Evolutionary conservation across 805 yeast species (phyloP).

Genomic region (Ogataea thermomethanolica): DNA sequence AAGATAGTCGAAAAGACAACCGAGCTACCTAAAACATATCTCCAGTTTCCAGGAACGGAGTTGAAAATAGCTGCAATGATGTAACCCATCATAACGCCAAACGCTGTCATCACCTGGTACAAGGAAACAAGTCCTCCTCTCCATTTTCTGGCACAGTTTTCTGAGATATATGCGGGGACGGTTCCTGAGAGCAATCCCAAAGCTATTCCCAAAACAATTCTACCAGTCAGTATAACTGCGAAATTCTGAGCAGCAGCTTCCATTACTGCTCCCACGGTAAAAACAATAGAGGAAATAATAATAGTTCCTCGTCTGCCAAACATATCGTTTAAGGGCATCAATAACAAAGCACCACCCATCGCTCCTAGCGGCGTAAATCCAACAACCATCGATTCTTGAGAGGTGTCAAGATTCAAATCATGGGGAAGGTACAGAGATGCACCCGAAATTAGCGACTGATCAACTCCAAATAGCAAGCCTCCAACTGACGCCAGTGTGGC

Average conservation of each 20-base stretch:
- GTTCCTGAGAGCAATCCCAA: conserved; percentile 60
- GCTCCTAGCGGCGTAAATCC: conserved; percentile 62
- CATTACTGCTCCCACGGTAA: conserved; percentile 55
- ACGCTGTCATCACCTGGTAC: conserved; percentile 59
- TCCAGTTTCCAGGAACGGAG: conserved; percentile 55
- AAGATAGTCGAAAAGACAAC: conserved; percentile 52
- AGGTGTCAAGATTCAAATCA: conserved; percentile 3
- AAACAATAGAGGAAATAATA: conserved; percentile 53
- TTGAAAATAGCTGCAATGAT: conserved; percentile 59
- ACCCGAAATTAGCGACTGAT: conserved; percentile 15
- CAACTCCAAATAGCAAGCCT: conserved; percentile 15
- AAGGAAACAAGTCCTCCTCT: conserved; percentile 59
- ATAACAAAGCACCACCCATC: conserved; percentile 53
- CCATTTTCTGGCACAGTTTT: conserved; percentile 51
- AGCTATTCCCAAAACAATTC: conserved; percentile 57
- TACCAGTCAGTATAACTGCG: conserved; percentile 53
- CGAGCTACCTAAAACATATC: conserved; percentile 61
- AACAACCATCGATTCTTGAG: conserved; percentile 14
- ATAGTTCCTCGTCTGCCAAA: conserved; percentile 54
- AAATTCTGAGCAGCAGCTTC: conserved; percentile 47
- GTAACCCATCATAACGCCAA: conserved; percentile 61
- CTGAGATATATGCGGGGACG: conserved; percentile 58
- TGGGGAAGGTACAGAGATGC: conserved; percentile 12
- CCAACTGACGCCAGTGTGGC: conserved; percentile 16
- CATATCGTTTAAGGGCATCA: conserved; percentile 52